Evolutionary conservation across 208 protist species (phyloP).

Genomic region (Borovskyia barvae): DNA sequence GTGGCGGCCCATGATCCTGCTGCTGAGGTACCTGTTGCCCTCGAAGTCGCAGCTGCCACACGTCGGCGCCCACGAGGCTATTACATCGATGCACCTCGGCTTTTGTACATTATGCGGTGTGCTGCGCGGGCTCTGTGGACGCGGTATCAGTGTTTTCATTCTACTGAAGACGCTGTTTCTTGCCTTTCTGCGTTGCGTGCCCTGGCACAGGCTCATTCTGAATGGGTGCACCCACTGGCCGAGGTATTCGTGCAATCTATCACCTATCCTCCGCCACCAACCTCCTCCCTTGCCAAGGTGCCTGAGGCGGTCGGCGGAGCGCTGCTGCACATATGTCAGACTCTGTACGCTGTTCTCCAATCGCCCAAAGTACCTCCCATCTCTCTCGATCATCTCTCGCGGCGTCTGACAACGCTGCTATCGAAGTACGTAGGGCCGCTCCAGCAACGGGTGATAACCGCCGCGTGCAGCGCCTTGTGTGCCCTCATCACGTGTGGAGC

Average conservation of each 20-base stretch:
- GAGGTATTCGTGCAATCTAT: conserved; percentile 53
- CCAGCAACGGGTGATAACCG: conserved; percentile 78
- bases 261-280: conserved; percentile 21
- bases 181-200: conserved; percentile 54
- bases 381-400: conserved; percentile 54
- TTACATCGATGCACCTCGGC: conserved; percentile 30
- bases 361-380: conserved; percentile 45
- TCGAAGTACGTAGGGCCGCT: conserved; percentile 78
- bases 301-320: conserved; percentile 33
- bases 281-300: conserved; percentile 14
- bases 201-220: conserved; percentile 37
- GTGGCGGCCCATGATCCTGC: conserved; percentile 8
- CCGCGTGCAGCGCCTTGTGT: conserved; percentile 56
- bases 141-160: conserved; percentile 42
- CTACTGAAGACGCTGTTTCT: conserved; percentile 40
- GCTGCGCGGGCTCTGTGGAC: conserved; percentile 59
- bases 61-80: conserved; percentile 17
- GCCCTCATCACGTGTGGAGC: conserved; percentile 74
- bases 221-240: conserved; percentile 66
- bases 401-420: conserved; percentile 56
- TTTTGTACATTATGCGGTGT: conserved; percentile 55
- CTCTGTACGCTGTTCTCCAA: conserved; percentile 43
- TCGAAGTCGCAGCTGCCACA: neutral
- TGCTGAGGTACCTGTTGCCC: neutral
- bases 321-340: conserved; percentile 53